A percentile compares a stretch with the other conserved stretches of the same genome.
Evolutionary conservation across 2,329 filamentous ascomycete species (phyloP).

Genomic region (Didymella arachidicola): DNA sequence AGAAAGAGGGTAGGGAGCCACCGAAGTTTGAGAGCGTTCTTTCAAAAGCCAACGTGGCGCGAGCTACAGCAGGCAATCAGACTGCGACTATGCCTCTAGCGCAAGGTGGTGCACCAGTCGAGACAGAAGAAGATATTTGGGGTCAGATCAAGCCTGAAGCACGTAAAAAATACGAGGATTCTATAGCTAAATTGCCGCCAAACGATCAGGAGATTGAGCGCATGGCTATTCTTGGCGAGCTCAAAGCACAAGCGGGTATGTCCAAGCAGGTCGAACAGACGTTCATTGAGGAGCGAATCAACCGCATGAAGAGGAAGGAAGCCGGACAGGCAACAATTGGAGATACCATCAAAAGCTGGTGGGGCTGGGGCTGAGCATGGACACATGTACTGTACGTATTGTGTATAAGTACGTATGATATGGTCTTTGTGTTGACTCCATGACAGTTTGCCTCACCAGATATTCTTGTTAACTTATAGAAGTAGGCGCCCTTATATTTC

Average conservation of each 20-base stretch:
- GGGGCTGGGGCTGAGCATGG: constrained; percentile 45
- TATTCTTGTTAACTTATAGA: not conserved
- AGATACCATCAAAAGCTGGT: constrained; percentile 49
- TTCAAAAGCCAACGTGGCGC: constrained; percentile 44
- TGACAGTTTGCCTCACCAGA: not conserved
- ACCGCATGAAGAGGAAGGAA: constrained; percentile 47
- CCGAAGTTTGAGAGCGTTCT: constrained; percentile 69
- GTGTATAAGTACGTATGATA: constrained; percentile 14
- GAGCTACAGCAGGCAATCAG: constrained; percentile 33
- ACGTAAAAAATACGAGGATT: constrained; percentile 44
- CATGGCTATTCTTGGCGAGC: constrained; percentile 45
- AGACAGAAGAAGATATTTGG: constrained; percentile 41
- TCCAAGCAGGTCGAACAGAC: constrained; percentile 44
- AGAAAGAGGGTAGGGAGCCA: constrained; percentile 60
- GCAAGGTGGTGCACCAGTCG: constrained; percentile 13
- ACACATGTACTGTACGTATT: constrained; percentile 19
- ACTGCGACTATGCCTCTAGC: constrained; percentile 15
- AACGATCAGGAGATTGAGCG: constrained; percentile 47
- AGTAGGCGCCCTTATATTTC: not conserved
- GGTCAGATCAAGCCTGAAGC: constrained; percentile 42
- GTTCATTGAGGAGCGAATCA: constrained; percentile 47
- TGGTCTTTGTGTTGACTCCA: constrained; percentile 4
- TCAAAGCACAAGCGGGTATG: constrained; percentile 42
- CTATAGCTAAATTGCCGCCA: constrained; percentile 39
- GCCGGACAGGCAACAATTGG: constrained; percentile 49